Base-by-base conservation (phyloP, 805 yeast species). In the Cyberlindnera sargentensis region DNA sequence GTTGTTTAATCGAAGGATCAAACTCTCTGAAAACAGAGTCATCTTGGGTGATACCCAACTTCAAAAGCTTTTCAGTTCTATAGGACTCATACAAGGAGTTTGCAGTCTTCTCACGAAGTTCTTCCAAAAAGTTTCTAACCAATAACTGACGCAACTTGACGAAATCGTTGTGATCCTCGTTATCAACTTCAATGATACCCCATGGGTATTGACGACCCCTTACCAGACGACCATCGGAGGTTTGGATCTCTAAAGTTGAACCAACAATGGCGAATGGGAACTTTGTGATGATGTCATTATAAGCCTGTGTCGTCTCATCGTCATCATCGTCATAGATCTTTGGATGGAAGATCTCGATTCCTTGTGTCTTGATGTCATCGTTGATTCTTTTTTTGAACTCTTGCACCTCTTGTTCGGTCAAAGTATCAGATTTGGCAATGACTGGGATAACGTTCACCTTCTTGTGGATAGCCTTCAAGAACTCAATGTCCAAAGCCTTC, bases 261-360 rank as follows among this genome's bases (percentile, higher is more conserved):
- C 97, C 99, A 42, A 93, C 85, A 51, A 93, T 82, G 15, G 99
- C 98, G 68, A 87, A 91, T 38, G 99, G 99, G 49, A 87, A 73
- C 56, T 73, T 78, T 40, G 76, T 67, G 66, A 82, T 72, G 52
- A 93, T 76, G 46, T 80, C 82, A 47, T 73, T 72, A 40, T 85
- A 80, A 52, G 80, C 79, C 43, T 71, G 66, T 37, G 73, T 70
- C 24, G 91, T 78, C 63, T 90, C 97, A 49, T 84, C 93, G 60
- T 89, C 97, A 61, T 87, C 95, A 55, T 76, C 75, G 44, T 83
- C 89, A 63, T 81, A 86, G 49, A 75, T 70, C 30, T 80, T 82
- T 28, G 98, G 97, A 52, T 75, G 67, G 63, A 91, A 93, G 40
- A 81, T 65, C 45, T 81, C 75, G 63, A 93, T 86, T 27, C 79